phyloP scores from a whole-genome alignment of 108 stramenopile genomes.

The Poteriospumella lacustris region DNA sequence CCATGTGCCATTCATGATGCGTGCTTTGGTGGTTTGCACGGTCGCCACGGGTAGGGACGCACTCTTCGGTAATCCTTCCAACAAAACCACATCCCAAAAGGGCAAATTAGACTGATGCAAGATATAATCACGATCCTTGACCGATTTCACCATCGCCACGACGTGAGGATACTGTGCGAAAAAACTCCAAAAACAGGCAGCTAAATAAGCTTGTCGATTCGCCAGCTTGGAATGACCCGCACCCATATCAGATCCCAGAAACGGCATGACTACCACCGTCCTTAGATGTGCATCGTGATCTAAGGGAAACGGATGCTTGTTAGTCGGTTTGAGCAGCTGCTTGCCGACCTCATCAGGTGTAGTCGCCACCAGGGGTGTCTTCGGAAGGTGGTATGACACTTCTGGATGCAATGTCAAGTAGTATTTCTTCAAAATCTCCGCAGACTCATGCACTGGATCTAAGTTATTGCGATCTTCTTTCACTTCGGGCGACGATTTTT shows the following conservation, averaged over 20 bases:
- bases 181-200: conserved; percentile 24
- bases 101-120: background rate
- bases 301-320: background rate
- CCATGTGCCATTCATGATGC: background rate
- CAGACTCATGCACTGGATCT: background rate
- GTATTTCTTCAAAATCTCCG: no score
- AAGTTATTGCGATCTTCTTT: background rate
- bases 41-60: conserved; percentile 12
- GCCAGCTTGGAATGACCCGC: conserved; percentile 15
- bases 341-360: no score
- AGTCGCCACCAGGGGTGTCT: no score
- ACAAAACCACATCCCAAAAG: background rate
- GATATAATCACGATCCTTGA: background rate
- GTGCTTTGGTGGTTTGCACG: background rate
- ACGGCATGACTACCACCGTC: conserved; percentile 26
- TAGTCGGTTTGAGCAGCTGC: background rate
- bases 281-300: background rate
- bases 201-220: conserved; percentile 21
- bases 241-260: conserved; percentile 9
- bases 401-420: no score
- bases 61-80: conserved; percentile 4
- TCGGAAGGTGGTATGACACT: no score
- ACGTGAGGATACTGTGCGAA: conserved; percentile 1
- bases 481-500: background rate
- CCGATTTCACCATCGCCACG: background rate